These are phyloP conservation scores for Apodospora peruviana DNA, from an alignment of 495 filamentous ascomycete species.

Conservation along the genomic window DNA sequence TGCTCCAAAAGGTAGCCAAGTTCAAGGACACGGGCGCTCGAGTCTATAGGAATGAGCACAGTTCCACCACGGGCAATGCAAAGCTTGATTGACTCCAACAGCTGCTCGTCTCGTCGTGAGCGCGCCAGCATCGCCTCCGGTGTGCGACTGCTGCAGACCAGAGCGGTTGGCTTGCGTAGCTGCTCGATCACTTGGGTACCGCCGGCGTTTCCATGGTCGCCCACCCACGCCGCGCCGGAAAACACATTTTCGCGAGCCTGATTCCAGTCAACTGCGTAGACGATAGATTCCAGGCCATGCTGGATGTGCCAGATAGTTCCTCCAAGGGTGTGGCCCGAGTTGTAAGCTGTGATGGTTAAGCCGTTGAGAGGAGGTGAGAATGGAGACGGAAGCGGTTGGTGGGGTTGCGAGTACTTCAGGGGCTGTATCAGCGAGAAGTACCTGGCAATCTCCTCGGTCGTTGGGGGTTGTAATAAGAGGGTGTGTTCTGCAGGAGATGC, in stretches of 20 bases:
- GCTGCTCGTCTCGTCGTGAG: slow-evolving; percentile 75
- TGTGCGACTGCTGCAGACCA: slow-evolving; percentile 84
- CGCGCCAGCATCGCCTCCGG: slow-evolving; percentile 62
- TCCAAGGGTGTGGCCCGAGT: slow-evolving; percentile 90
- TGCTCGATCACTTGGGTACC: slow-evolving; percentile 91
- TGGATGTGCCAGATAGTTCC: slow-evolving; percentile 99
- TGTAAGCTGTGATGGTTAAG: slow-evolving; percentile 95
- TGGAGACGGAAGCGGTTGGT: slow-evolving; percentile 76
- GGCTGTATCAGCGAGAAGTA: slow-evolving; percentile 93
- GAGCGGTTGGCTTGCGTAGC: slow-evolving; percentile 82
- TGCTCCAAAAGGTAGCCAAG: slow-evolving; percentile 88
- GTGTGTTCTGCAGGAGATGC: slow-evolving; percentile 37
- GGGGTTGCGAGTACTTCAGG: slow-evolving; percentile 94
- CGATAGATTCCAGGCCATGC: slow-evolving; percentile 92
- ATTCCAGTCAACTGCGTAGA: slow-evolving; percentile 98
- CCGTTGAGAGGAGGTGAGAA: slow-evolving; percentile 85
- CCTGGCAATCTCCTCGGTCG: slow-evolving; percentile 76
- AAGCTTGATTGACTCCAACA: slow-evolving; percentile 76
- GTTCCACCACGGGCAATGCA: slow-evolving; percentile 75
- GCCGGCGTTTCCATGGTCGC: slow-evolving; percentile 58
- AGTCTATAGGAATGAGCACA: slow-evolving; percentile 93
- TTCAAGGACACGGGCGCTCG: slow-evolving; percentile 89
- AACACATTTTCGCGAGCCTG: slow-evolving; percentile 90
- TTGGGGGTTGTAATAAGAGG: slow-evolving; percentile 76
- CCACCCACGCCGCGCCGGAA: slow-evolving; percentile 88